Evolutionary conservation across 257 asterid species (phyloP).

Genomic region (Gentiana macrophylla): DNA sequence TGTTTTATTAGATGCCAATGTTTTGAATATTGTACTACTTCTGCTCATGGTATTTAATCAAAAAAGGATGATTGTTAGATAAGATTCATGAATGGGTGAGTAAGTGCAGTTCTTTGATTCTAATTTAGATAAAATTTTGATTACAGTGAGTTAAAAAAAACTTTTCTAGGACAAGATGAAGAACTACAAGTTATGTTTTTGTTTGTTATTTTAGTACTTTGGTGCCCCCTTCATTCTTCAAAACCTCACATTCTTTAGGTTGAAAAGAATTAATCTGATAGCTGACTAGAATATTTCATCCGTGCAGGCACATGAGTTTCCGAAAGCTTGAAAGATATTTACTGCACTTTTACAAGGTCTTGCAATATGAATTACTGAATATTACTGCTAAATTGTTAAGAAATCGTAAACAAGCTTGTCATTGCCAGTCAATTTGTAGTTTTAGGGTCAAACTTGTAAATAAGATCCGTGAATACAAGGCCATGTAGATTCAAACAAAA

Average conservation of each 20-base stretch:
- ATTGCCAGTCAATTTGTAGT: background rate
- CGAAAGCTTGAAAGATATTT: conserved; percentile 70
- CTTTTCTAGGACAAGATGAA: conserved; percentile 2
- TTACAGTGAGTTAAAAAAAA: background rate
- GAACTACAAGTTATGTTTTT: conserved; percentile 8
- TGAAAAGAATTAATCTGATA: conserved; percentile 34
- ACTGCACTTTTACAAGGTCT: conserved; percentile 62
- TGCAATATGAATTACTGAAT: conserved; percentile 25
- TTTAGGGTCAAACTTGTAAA: background rate
- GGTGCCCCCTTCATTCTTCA: background rate
- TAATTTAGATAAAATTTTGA: background rate
- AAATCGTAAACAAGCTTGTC: background rate
- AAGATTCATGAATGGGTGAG: too few species aligned
- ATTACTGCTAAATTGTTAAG: conserved; percentile 16
- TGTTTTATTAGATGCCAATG: too few species aligned
- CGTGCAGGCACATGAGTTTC: conserved; percentile 99
- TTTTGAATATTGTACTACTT: too few species aligned
- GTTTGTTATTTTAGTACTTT: conserved; percentile 1
- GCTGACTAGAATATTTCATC: conserved; percentile 84
- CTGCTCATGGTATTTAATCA: too few species aligned
- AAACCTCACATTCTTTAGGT: conserved; percentile 20
- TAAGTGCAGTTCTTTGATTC: too few species aligned
- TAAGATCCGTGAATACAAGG: background rate
- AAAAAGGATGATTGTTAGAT: too few species aligned
- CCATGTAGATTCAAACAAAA: too few species aligned